A percentile compares a stretch with the other conserved stretches of the same genome.
Conservation (phyloP, 192 early-diverging fungal genomes). For the Rhizophagus clarus region DNA sequence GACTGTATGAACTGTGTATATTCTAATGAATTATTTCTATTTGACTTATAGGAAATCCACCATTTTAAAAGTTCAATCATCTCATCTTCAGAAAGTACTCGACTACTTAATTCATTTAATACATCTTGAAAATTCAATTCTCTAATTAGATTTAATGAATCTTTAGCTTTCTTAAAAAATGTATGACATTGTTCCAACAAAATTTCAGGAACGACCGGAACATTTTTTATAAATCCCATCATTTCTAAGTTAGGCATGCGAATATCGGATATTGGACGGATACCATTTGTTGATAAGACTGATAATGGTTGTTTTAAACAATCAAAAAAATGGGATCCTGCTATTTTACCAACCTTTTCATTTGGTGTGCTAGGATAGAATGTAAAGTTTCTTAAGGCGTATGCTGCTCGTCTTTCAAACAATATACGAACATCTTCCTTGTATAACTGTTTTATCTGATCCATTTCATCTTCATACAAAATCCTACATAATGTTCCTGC, state of each 20-base stretch:
- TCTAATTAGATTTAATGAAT: slow-evolving; percentile 40
- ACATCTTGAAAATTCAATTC: slow-evolving; percentile 66
- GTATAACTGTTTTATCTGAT: slow-evolving; percentile 58
- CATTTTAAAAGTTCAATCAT: slow-evolving; percentile 71
- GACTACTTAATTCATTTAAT: slow-evolving; percentile 59
- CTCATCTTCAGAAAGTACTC: slow-evolving; percentile 58
- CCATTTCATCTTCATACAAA: slow-evolving; percentile 77
- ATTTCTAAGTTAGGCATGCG: slow-evolving; percentile 66
- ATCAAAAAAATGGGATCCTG: slow-evolving; percentile 60
- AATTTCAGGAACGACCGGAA: slow-evolving; percentile 59
- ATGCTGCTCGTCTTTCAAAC: slow-evolving; percentile 56
- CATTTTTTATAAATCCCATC: slow-evolving; percentile 60
- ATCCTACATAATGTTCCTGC: slow-evolving; percentile 73
- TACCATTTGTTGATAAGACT: slow-evolving; percentile 71
- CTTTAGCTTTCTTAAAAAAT: slow-evolving; percentile 51
- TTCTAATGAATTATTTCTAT: slow-evolving; percentile 13
- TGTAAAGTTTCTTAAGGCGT: slow-evolving; percentile 66
- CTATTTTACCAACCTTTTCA: slow-evolving; percentile 60
- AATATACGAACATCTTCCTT: no score
- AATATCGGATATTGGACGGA: slow-evolving; percentile 50
- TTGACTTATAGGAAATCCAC: slow-evolving; percentile 62
- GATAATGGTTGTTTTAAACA: slow-evolving; percentile 49
- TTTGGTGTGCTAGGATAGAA: slow-evolving; percentile 73
- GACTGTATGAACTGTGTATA: slow-evolving; percentile 48
- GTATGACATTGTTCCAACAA: slow-evolving; percentile 56